Evolutionary conservation across 345 rosid genomes (phyloP).

Genomic region (Rhodomyrtus tomentosa): DNA sequence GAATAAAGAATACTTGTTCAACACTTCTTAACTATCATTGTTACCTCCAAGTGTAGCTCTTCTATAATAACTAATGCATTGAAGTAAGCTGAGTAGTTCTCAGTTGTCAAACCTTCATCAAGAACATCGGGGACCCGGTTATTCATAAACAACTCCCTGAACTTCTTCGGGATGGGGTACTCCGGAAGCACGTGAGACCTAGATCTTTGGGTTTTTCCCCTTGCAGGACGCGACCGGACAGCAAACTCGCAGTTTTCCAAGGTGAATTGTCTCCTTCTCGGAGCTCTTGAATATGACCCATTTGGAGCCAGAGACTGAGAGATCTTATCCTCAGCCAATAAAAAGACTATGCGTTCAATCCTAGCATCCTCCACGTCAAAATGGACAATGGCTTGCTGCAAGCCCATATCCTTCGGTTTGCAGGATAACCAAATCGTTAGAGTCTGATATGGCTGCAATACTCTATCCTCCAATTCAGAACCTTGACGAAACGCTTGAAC

Average conservation of each 20-base stretch:
- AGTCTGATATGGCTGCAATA: slow-evolving; percentile 28
- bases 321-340: slow-evolving; percentile 46
- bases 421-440: slow-evolving; percentile 58
- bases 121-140: slow-evolving; percentile 23
- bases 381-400: slow-evolving; percentile 34
- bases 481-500: slow-evolving; percentile 18
- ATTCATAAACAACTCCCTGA: slow-evolving; percentile 25
- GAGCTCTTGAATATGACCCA: slow-evolving; percentile 18
- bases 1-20: neutral
- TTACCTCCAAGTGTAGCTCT: slow-evolving; percentile 50
- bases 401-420: slow-evolving; percentile 42
- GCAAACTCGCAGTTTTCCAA: slow-evolving; percentile 8
- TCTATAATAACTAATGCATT: slow-evolving; percentile 35
- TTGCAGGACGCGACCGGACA: slow-evolving; percentile 10
- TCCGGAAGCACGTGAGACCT: neutral
- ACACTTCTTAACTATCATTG: neutral
- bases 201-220: neutral
- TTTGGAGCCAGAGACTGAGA: slow-evolving; percentile 27
- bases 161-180: slow-evolving; percentile 32
- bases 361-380: slow-evolving; percentile 31
- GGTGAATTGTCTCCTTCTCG: slow-evolving; percentile 15
- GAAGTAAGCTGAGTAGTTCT: slow-evolving; percentile 36
- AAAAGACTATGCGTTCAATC: slow-evolving; percentile 37
- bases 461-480: slow-evolving; percentile 34
- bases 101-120: slow-evolving; percentile 9